Evolutionary conservation across 1,284 basidiomycete genomes (phyloP).

Genomic region (Ganoderma lucidum): DNA sequence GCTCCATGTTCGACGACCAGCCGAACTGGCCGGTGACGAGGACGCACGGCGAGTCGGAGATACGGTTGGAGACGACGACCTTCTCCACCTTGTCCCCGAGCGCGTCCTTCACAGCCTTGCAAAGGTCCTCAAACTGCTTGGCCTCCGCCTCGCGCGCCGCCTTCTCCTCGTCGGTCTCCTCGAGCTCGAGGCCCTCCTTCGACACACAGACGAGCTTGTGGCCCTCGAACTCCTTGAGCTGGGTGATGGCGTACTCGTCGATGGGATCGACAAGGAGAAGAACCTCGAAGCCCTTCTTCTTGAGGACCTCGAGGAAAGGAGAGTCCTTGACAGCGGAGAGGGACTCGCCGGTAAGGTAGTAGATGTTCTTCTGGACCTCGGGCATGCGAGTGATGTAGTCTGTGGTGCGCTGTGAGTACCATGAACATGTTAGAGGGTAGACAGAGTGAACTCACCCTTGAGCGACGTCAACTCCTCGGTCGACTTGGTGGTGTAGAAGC

Average conservation of each 20-base stretch:
- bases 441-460: conserved; percentile 69
- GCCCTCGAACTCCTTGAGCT: conserved; percentile 99
- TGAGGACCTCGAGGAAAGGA: conserved; percentile 98
- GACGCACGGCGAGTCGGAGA: conserved; percentile 95
- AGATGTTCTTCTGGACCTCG: conserved; percentile 98
- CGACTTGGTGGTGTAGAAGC: conserved; percentile 98
- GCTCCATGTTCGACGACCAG: conserved; percentile 99
- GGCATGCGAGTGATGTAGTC: conserved; percentile 99
- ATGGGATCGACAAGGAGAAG: conserved; percentile 98
- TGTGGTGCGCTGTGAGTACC: conserved; percentile 41
- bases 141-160: conserved; percentile 88
- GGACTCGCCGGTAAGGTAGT: conserved; percentile 99
- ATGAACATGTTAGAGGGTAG: background rate
- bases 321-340: conserved; percentile 93
- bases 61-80: conserved; percentile 98
- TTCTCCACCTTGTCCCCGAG: conserved; percentile 99
- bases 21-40: conserved; percentile 99
- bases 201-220: conserved; percentile 99
- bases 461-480: conserved; percentile 93
- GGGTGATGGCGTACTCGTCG: conserved; percentile 97
- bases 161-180: conserved; percentile 87
- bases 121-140: conserved; percentile 88
- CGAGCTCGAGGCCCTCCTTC: conserved; percentile 18
- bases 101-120: conserved; percentile 96
- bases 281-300: conserved; percentile 99